These are phyloP conservation scores for Hylodesmum podocarpum DNA, from an alignment of 306 rosid species.

Conservation along the genomic window DNA sequence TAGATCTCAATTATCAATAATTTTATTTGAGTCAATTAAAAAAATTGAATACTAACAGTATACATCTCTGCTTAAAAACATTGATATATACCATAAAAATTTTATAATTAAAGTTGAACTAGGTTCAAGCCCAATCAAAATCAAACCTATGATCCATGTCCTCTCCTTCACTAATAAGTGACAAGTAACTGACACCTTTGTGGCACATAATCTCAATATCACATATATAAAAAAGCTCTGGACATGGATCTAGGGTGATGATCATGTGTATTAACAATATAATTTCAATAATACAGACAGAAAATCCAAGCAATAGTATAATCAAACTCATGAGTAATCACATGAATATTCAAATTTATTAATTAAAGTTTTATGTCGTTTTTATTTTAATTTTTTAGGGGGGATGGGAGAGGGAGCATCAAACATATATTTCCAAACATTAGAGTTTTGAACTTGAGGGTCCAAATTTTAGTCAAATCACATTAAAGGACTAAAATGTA, in stretches of 20 bases:
- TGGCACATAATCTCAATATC: not conserved
- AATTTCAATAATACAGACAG: not conserved
- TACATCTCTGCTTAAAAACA: not conserved
- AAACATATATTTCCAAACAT: conserved; percentile 10
- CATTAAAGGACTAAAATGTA: conserved; percentile 29
- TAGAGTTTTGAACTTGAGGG: conserved; percentile 10
- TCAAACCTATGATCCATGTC: not conserved
- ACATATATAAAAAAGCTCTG: not conserved
- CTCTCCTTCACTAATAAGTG: not conserved
- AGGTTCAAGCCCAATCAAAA: not conserved
- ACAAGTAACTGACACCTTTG: not conserved
- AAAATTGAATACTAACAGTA: not conserved
- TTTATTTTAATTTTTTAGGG: not conserved
- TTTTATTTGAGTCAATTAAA: not conserved
- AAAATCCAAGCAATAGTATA: not conserved
- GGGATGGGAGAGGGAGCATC: not conserved
- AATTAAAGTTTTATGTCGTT: not conserved
- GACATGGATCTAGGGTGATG: not conserved
- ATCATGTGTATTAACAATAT: not conserved
- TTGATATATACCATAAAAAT: not conserved
- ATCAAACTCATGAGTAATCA: not conserved
- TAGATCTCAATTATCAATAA: not conserved
- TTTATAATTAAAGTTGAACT: too few species aligned
- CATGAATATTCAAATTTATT: not conserved
- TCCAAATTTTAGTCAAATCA: conserved; percentile 1